phyloP scores from a whole-genome alignment of 1,284 basidiomycete species.

The Austroboletus niveus region DNA sequence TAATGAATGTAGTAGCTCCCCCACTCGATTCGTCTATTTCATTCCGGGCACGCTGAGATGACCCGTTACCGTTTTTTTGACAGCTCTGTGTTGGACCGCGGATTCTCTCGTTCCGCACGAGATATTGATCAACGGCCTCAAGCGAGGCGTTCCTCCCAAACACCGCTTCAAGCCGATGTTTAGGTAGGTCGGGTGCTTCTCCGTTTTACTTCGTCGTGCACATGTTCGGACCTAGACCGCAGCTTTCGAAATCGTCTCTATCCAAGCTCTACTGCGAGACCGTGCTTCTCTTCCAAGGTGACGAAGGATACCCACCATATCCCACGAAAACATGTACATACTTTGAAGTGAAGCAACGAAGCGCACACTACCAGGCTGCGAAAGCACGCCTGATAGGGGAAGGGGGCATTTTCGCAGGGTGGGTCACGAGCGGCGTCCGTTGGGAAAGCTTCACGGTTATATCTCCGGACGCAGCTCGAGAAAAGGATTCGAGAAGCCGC shows the following conservation, averaged over 20 bases:
- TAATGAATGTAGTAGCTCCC: constrained; percentile 55
- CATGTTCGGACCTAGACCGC: constrained; percentile 39
- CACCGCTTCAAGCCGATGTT: constrained; percentile 60
- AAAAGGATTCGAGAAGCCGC: background rate
- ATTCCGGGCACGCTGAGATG: background rate
- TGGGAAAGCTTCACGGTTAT: constrained; percentile 50
- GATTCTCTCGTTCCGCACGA: constrained; percentile 47
- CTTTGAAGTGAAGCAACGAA: constrained; percentile 36
- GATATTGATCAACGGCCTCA: constrained; percentile 73
- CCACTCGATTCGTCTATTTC: constrained; percentile 8
- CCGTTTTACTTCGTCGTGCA: background rate
- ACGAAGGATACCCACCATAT: constrained; percentile 1
- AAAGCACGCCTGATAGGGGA: constrained; percentile 45
- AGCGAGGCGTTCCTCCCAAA: constrained; percentile 71
- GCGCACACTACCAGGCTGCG: constrained; percentile 44
- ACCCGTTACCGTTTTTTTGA: constrained; percentile 4
- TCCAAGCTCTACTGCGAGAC: constrained; percentile 41
- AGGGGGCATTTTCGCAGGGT: constrained; percentile 53
- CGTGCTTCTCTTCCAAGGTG: constrained; percentile 12
- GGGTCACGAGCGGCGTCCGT: constrained; percentile 51
- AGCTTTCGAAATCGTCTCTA: constrained; percentile 48
- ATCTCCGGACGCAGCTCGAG: background rate
- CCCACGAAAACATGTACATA: constrained; percentile 31
- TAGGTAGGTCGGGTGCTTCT: constrained; percentile 41
- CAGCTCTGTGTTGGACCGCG: constrained; percentile 74